phyloP scores from a whole-genome alignment of 331 rosid species.

The Malus hybrid region DNA sequence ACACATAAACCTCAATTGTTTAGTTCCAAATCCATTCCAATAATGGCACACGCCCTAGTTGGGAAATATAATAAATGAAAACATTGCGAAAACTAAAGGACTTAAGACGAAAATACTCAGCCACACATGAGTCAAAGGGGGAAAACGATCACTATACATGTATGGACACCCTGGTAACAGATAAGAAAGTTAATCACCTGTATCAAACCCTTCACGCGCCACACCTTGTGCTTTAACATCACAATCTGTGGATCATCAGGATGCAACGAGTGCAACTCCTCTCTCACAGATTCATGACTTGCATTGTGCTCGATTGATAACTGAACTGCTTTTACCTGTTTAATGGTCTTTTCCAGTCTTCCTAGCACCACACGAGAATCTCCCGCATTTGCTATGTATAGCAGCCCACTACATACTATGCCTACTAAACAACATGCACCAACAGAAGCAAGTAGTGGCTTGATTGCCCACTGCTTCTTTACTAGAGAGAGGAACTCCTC shows the following conservation, averaged over 20 bases:
- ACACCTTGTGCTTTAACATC: slow-evolving; percentile 77
- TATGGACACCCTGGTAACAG: background rate
- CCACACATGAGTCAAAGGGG: background rate
- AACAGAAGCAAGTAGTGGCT: slow-evolving; percentile 84
- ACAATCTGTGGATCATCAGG: slow-evolving; percentile 97
- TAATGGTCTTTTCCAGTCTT: slow-evolving; percentile 40
- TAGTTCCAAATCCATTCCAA: background rate
- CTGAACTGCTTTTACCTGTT: slow-evolving; percentile 77
- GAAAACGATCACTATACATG: background rate
- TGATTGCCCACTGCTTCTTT: slow-evolving; percentile 61
- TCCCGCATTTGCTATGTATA: slow-evolving; percentile 91
- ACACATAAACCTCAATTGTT: background rate
- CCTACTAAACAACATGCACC: slow-evolving; percentile 89
- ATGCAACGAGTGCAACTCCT: slow-evolving; percentile 67
- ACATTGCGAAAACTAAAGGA: background rate
- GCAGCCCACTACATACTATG: slow-evolving; percentile 64
- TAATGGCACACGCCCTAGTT: background rate
- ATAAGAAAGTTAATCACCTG: slow-evolving; percentile 46
- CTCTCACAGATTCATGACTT: slow-evolving; percentile 72
- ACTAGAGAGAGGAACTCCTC: slow-evolving; percentile 77
- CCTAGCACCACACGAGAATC: slow-evolving; percentile 94
- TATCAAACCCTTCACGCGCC: slow-evolving; percentile 99
- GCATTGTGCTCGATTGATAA: slow-evolving; percentile 91
- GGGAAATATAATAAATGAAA: background rate
- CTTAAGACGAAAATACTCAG: background rate